Evolutionary conservation across 2,329 filamentous ascomycete species (phyloP), one percentile per base, ranked within the genome.

Genomic region (Trichoderma koningiopsis): DNA sequence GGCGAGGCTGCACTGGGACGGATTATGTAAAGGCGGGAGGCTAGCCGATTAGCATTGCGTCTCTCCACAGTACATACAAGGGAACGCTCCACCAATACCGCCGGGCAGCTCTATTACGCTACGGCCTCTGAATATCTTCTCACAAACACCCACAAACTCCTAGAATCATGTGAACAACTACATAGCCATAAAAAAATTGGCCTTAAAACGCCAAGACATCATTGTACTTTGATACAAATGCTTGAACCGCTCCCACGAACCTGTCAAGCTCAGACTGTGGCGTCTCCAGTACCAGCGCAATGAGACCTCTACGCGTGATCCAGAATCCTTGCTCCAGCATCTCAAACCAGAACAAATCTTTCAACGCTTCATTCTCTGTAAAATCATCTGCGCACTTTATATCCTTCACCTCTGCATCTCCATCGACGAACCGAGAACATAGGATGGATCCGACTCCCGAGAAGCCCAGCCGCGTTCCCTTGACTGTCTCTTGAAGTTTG

Each of bases 311-410:
- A 2, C 79, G 73, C 1, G 81, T 79, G 11, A 82, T 72, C 79
- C 82, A 85, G 66, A 81, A 84, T 0, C 80, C 79, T 13, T 78
- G 76, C 61, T 83, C 78, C 57, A 84, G 69, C 81, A 84, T 83
- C 68, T 84, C 80, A n/a, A 81, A 79, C 79, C 83, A 83, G 68
- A 84, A 82, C 2, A 85, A 72, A 40, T 83, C 79, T 63, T 79
- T 79, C 33, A 84, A 65, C 22, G 76, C 74, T 24, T 67, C 59
- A 5, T 75, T 69, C 59, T 81, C 78, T 22, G 76, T 74, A 5
- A 80, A 71, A 19, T 79, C 77, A 4, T 72, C 75, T 3, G 73
- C 73, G 16, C 75, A 74, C 11, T 53, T 66, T 24, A 83, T 76
- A 0, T 74, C 71, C 10, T 76, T 70, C 4, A 71, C 70, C 33